Evolutionary conservation across 2,329 filamentous ascomycete species (phyloP).

Genomic region (Xylariaceae sp.): DNA sequence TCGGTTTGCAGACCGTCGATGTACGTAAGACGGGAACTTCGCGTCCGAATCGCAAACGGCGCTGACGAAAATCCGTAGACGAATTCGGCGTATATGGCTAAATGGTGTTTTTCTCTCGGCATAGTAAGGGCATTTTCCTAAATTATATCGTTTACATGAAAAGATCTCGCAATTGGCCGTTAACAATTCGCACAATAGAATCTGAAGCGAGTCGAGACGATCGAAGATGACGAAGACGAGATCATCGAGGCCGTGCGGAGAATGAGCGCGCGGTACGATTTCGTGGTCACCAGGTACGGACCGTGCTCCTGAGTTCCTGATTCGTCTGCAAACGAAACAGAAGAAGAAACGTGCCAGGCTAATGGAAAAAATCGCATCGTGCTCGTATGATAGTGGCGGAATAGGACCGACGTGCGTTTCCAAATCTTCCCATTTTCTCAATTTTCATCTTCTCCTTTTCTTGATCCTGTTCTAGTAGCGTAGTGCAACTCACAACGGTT

Average conservation of each 20-base stretch:
- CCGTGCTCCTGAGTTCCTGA: background rate
- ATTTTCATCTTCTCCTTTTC: background rate
- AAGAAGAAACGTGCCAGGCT: background rate
- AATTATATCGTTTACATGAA: too few relatives aligned
- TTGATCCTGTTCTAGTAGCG: slow-evolving; percentile 13
- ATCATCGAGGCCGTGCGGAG: slow-evolving; percentile 81
- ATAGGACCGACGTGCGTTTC: slow-evolving; percentile 82
- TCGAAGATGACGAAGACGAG: slow-evolving; percentile 84
- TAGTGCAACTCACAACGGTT: slow-evolving; percentile 4
- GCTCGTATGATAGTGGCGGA: slow-evolving; percentile 56
- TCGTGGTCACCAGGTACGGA: slow-evolving; percentile 74
- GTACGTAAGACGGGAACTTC: slow-evolving; percentile 16
- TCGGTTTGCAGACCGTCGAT: slow-evolving; percentile 28
- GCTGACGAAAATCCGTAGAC: slow-evolving; percentile 40
- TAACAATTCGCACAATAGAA: slow-evolving; percentile 38
- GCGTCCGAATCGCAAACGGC: background rate
- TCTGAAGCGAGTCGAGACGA: slow-evolving; percentile 84
- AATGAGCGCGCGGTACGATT: slow-evolving; percentile 87
- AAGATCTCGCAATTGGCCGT: too few relatives aligned
- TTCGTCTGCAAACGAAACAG: background rate
- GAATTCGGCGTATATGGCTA: slow-evolving; percentile 59
- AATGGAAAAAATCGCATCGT: background rate
- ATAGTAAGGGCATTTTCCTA: slow-evolving; percentile 39
- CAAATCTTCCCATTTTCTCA: background rate
- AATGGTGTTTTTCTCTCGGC: slow-evolving; percentile 58